Evolutionary conservation across 257 asterid genomes (phyloP).

Genomic region (Galeopsis tetrahit): DNA sequence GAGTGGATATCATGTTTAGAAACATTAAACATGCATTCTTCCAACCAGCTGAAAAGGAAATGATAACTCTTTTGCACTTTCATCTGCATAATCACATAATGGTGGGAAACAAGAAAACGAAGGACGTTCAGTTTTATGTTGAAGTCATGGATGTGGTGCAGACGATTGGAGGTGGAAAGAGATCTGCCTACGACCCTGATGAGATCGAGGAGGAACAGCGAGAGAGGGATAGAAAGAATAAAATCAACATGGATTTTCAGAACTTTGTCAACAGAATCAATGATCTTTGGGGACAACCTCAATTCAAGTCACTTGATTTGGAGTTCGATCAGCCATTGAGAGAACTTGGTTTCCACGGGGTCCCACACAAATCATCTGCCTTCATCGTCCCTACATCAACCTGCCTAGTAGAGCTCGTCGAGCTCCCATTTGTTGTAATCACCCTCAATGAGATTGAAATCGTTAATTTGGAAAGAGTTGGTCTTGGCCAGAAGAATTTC

Average conservation of each 20-base stretch:
- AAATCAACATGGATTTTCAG: slow-evolving; percentile 61
- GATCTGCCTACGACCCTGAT: slow-evolving; percentile 72
- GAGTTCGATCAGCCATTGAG: slow-evolving; percentile 68
- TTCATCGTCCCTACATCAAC: slow-evolving; percentile 60
- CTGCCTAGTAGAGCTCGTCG: slow-evolving; percentile 65
- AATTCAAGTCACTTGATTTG: slow-evolving; percentile 49
- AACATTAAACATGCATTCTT: slow-evolving; percentile 66
- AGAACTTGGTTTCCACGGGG: slow-evolving; percentile 68
- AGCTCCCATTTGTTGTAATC: slow-evolving; percentile 59
- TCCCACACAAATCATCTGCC: slow-evolving; percentile 60
- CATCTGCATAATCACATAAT: slow-evolving; percentile 69
- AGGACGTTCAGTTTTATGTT: slow-evolving; percentile 62
- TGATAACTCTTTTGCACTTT: slow-evolving; percentile 66
- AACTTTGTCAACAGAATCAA: slow-evolving; percentile 58
- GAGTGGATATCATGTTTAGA: slow-evolving; percentile 58
- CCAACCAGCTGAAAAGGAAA: slow-evolving; percentile 75
- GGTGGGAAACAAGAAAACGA: slow-evolving; percentile 68
- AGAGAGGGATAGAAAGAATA: slow-evolving; percentile 63
- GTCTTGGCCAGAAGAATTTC: slow-evolving; percentile 69
- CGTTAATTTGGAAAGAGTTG: slow-evolving; percentile 67
- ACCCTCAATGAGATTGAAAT: slow-evolving; percentile 59
- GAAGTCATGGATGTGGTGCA: slow-evolving; percentile 76
- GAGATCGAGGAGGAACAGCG: slow-evolving; percentile 76
- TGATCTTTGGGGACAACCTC: slow-evolving; percentile 60
- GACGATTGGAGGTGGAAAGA: slow-evolving; percentile 61